A percentile compares a stretch with the other conserved stretches of the same genome.
Conservation (phyloP, 2,329 filamentous ascomycete species). For the Cordyceps sp. region DNA sequence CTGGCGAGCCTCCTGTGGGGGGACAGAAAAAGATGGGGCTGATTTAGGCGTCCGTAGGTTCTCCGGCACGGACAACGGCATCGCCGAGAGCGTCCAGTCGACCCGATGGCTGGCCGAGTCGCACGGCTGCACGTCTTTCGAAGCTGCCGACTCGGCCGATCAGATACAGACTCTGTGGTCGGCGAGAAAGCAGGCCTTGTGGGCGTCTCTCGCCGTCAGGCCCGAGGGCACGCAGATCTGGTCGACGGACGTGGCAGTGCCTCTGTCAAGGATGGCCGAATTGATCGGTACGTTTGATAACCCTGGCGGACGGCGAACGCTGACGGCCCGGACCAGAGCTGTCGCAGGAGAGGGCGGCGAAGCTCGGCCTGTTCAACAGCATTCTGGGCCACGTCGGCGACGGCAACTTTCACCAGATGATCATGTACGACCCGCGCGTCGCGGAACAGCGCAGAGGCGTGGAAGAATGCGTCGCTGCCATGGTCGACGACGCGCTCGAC, state of each 20-base stretch:
- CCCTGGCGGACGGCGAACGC: no score
- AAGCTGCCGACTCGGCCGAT: slow-evolving; percentile 61
- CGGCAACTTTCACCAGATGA: slow-evolving; percentile 52
- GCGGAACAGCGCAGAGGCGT: slow-evolving; percentile 43
- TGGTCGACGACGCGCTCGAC: slow-evolving; percentile 75
- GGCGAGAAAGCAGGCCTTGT: slow-evolving; percentile 69
- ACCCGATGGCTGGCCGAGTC: slow-evolving; percentile 44
- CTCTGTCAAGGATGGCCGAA: slow-evolving; percentile 54
- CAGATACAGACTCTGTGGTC: slow-evolving; percentile 67
- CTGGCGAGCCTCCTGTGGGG: no score
- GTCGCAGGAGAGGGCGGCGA: no score
- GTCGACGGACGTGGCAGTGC: slow-evolving; percentile 78
- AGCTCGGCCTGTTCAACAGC: slow-evolving; percentile 25
- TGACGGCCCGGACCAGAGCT: no score
- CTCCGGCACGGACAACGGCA: slow-evolving; percentile 47
- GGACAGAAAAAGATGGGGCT: no score
- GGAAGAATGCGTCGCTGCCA: slow-evolving; percentile 58
- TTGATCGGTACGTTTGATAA: no score
- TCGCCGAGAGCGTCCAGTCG: no score
- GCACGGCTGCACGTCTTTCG: slow-evolving; percentile 51
- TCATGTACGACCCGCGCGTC: neutral
- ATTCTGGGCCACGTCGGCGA: slow-evolving; percentile 62
- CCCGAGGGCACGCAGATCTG: slow-evolving; percentile 56
- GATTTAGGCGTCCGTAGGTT: no score
- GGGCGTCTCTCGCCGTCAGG: slow-evolving; percentile 57